These are phyloP conservation scores for Diplocarpon mali DNA, from an alignment of 2,329 filamentous ascomycete species.

Conservation along the genomic window DNA sequence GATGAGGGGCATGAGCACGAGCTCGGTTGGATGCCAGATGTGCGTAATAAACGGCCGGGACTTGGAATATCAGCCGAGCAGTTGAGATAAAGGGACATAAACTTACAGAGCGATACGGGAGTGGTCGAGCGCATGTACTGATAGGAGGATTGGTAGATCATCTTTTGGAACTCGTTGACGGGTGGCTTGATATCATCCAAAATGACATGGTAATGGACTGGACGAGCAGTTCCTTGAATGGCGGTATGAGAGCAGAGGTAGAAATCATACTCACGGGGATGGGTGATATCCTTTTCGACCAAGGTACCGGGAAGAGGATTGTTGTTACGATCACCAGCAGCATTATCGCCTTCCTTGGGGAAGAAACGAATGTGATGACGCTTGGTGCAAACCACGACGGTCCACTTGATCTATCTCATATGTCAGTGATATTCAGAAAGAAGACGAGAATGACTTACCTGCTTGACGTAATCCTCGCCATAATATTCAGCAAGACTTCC, in stretches of 20 bases:
- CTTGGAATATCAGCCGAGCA: constrained; percentile 6
- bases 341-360: constrained; percentile 44
- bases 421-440: not conserved
- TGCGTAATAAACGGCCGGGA: constrained; percentile 90
- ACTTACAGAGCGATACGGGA: constrained; percentile 54
- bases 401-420: constrained; percentile 46
- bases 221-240: constrained; percentile 87
- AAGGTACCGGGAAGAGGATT: constrained; percentile 82
- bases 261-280: constrained; percentile 43
- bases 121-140: constrained; percentile 89
- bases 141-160: constrained; percentile 93
- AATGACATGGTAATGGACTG: constrained; percentile 85
- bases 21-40: constrained; percentile 79
- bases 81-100: not conserved
- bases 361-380: constrained; percentile 93
- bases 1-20: constrained; percentile 54
- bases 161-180: constrained; percentile 63
- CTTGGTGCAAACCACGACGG: constrained; percentile 83
- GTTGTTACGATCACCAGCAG: constrained; percentile 56
- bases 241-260: constrained; percentile 58
- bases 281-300: constrained; percentile 81
- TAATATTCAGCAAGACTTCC: constrained; percentile 12
- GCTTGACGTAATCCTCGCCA: too few relatives aligned
- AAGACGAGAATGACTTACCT: not conserved
- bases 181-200: constrained; percentile 64